Percentiles rank a stretch among this genome's conserved stretches.
Evolutionary conservation across 2,329 filamentous ascomycete genomes (phyloP).

Genomic region (Aureobasidium sp.): DNA sequence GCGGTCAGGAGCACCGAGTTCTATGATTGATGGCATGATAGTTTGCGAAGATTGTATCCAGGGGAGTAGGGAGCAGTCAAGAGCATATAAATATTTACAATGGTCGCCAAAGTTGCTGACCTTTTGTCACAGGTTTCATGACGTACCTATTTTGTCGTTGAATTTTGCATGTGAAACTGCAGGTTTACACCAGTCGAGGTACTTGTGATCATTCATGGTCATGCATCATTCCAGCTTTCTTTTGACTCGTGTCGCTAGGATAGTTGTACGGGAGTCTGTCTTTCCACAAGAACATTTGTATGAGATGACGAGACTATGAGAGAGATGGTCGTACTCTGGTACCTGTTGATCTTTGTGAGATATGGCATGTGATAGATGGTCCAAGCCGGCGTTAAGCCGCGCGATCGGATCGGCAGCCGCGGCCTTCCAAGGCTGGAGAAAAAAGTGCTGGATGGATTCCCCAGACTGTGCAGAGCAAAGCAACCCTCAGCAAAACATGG

Average conservation of each 20-base stretch:
- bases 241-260: background rate
- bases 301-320: background rate
- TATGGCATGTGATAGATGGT: constrained; percentile 4
- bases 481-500: background rate
- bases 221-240: background rate
- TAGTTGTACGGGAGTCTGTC: background rate
- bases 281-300: background rate
- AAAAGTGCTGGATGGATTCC: background rate
- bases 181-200: background rate
- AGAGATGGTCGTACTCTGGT: background rate
- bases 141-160: background rate
- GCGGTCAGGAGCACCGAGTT: background rate
- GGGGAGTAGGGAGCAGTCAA: background rate
- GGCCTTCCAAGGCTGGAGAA: background rate
- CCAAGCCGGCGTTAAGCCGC: constrained; percentile 3
- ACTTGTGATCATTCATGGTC: background rate
- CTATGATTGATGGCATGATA: background rate
- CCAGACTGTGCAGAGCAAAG: background rate
- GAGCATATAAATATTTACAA: background rate
- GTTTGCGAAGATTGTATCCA: background rate
- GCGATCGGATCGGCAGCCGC: background rate
- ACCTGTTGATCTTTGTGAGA: background rate
- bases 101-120: background rate
- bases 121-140: background rate
- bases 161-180: background rate